Evolutionary conservation across 768 basidiomycete species (phyloP), one percentile per base, ranked within the genome.

Genomic region (Daedaleopsis sinensis): DNA sequence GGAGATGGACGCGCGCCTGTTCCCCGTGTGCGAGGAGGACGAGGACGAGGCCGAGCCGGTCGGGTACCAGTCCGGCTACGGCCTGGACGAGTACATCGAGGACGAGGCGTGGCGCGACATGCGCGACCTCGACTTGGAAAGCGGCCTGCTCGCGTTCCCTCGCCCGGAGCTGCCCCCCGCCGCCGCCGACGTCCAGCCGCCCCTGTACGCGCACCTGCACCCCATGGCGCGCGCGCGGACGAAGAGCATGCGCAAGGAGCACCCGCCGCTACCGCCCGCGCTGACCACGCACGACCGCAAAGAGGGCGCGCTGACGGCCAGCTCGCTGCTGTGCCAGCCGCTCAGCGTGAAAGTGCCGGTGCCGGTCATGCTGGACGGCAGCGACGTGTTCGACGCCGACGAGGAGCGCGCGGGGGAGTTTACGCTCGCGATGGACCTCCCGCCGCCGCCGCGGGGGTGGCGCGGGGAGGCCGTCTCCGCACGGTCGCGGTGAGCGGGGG

Each of bases 21-120:
- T 74, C 50, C 69, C 73, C 1, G 70, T 74, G 8, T 65, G 58
- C 44, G 73, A 76, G 58, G 73, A 74, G n/a, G 66, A 68, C 23
- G 73, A 72, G 49, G 74, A 76, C 54, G 73, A 74, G n/a, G 67
- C 67, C 23, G 73, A 72, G 42, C 73, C 68, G 19, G 70, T 68
- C 10, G 35, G 23, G 43, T 43, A 61, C 42, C 58, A 46, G 44
- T 61, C 49, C n/a, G 64, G 57, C n/a, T 51, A 53, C 11, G 42
- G 53, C 21, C 44, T 52, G 21, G 55, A 61, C 15, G 66, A 56
- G 50, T 62, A 57, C 48, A 52, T 49, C n/a, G 62, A 59, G 6
- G 58, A 52, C 32, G 59, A 55, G 39, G 51, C 50, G 15, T 65
- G 61, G 62, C 55, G 60, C 27, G 51, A 51, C 36, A 47, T 62